A percentile compares a stretch with the other conserved stretches of the same genome.
Evolutionary conservation across 306 rosid genomes (phyloP).

Genomic region (Cicer chorassanicum): DNA sequence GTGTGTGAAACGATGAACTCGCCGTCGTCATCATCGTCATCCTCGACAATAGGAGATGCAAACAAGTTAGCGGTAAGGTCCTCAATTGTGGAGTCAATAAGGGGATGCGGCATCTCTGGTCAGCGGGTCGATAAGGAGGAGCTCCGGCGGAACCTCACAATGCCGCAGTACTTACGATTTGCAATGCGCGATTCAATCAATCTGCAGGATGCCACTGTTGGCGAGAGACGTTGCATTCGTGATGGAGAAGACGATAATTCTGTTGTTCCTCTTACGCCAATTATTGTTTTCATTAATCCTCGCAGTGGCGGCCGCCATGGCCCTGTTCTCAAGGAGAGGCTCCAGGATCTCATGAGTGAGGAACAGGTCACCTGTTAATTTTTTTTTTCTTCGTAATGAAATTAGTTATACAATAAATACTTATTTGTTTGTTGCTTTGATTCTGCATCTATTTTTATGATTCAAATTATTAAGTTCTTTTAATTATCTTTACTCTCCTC

Average conservation of each 20-base stretch:
- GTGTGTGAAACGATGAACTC: conserved; percentile 39
- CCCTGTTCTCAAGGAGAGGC: conserved; percentile 76
- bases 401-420: background rate
- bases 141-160: conserved; percentile 54
- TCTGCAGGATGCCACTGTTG: conserved; percentile 56
- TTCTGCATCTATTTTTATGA: background rate
- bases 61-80: conserved; percentile 49
- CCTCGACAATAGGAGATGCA: conserved; percentile 50
- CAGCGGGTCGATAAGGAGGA: conserved; percentile 66
- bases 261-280: conserved; percentile 57
- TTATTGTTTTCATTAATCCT: conserved; percentile 80
- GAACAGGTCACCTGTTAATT: conserved; percentile 65
- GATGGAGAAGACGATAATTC: background rate
- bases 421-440: background rate
- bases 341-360: conserved; percentile 73
- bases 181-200: conserved; percentile 83
- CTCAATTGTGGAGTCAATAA: conserved; percentile 66
- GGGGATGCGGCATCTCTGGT: conserved; percentile 66
- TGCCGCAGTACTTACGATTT: conserved; percentile 75
- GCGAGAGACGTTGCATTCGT: conserved; percentile 46
- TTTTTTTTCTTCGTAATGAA: background rate
- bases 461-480: background rate
- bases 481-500: background rate
- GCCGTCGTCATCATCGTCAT: conserved; percentile 43
- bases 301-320: conserved; percentile 89